Evolutionary conservation across 306 rosid species (phyloP), one percentile per base, ranked within the genome.

Genomic region (Citrullus amarus): DNA sequence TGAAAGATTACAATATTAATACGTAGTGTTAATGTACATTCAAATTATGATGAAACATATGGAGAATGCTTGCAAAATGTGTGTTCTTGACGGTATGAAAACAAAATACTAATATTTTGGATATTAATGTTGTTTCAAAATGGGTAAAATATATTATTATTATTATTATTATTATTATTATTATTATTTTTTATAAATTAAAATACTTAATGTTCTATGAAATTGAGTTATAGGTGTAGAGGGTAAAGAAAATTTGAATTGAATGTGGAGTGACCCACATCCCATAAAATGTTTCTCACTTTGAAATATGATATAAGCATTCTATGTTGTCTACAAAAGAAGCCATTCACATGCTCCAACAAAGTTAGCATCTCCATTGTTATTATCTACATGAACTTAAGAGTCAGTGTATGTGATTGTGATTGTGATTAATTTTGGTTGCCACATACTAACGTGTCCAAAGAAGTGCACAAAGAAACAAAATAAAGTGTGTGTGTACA

Each of bases 321-420:
- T 66, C 48, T 20, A 41, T 68, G 74, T 41, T 68, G 74, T 68
- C 74, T 41, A 68, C 54, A 68, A 41, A 41, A 68, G 74, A 18
- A 68, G 74, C 74, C 74, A 68, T 68, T 68, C 74, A 68, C 53
- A 68, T 68, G 74, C 17, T 68, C 74, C 74, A 68, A 68, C 10
- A 41, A 68, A 68, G 8, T 39, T 39, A 66, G 1, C 17, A 18
- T 39, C 51, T 13, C 73, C 9, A 66, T 38, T 8, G 16, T 28
- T 36, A 41, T 9, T 39, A 46, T 39, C 30, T 41, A 38, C 73
- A 39, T 66, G 25, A 25, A 25, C 50, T 41, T 12, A 68, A 41
- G 34, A n/a, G 34, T 41, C 9, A n/a, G 17, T 67, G 36, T 59
- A 4, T 38, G 18, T 66, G 74, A 67, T 10, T 41, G 74, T 41